Conservation (phyloP, 2,329 filamentous ascomycete genomes). For the Xylariaceae sp. region DNA sequence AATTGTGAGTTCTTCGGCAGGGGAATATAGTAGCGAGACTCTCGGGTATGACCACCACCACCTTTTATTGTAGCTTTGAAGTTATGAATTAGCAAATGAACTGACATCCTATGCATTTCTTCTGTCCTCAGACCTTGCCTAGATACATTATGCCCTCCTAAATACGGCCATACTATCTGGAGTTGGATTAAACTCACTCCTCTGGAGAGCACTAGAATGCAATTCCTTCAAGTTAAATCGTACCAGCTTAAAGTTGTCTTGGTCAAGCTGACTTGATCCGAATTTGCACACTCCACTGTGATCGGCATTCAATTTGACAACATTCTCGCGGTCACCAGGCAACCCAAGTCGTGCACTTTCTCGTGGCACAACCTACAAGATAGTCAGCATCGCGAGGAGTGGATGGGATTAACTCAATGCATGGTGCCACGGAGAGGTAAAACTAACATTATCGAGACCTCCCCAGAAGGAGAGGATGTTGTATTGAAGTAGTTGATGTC, state of each 20-base stretch:
- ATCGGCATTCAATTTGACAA: constrained; percentile 16
- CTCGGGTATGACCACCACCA: neutral
- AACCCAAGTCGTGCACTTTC: constrained; percentile 10
- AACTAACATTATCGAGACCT: constrained; percentile 16
- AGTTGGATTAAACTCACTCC: neutral
- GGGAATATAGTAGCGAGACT: constrained; percentile 3
- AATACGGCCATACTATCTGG: too few species aligned
- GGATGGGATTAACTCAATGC: too few species aligned
- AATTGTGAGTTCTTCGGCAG: constrained; percentile 3
- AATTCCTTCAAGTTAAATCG: constrained; percentile 11
- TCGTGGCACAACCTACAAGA: constrained; percentile 12
- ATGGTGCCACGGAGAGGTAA: neutral
- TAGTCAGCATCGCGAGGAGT: neutral
- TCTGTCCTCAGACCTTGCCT: too few species aligned
- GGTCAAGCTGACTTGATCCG: constrained; percentile 3
- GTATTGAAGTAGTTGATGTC: constrained; percentile 3
- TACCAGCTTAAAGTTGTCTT: constrained; percentile 17
- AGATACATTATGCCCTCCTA: too few species aligned
- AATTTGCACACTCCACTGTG: constrained; percentile 19
- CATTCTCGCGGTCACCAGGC: constrained; percentile 13
- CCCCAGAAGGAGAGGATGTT: constrained; percentile 23
- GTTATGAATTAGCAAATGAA: neutral
- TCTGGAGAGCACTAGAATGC: neutral
- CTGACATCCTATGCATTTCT: too few species aligned
- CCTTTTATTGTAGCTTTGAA: neutral